Percentiles rank a stretch among this genome's conserved stretches.
Evolutionary conservation across 345 rosid species (phyloP).

Genomic region (Pugionium dolabratum): DNA sequence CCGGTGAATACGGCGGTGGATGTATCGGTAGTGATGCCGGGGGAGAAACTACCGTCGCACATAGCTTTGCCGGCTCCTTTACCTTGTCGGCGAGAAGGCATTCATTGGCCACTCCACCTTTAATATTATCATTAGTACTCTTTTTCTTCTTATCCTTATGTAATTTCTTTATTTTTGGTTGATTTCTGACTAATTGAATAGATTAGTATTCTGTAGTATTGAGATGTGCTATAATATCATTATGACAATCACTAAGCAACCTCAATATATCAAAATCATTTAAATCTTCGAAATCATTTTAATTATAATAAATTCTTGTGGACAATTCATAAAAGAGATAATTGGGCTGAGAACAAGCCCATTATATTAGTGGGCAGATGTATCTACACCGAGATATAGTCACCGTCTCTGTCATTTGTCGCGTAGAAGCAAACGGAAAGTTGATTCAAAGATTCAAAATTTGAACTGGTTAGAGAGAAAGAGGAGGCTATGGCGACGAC

Average conservation of each 20-base stretch:
- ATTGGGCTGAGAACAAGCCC: constrained; percentile 28
- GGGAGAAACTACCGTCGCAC: constrained; percentile 67
- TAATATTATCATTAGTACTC: neutral
- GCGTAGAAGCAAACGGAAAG: constrained; percentile 31
- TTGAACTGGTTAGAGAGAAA: constrained; percentile 31
- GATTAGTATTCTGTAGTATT: neutral
- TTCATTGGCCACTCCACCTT: constrained; percentile 59
- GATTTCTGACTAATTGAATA: constrained; percentile 22
- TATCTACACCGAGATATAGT: neutral
- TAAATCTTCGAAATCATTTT: no score
- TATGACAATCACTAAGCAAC: no score
- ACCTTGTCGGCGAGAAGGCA: constrained; percentile 77
- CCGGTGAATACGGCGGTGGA: constrained; percentile 48
- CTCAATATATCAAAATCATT: no score
- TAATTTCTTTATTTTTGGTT: neutral
- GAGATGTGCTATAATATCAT: no score
- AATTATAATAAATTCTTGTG: no score
- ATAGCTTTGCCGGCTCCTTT: constrained; percentile 92
- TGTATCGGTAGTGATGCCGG: constrained; percentile 88
- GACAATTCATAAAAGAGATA: no score
- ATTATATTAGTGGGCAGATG: neutral
- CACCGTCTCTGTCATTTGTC: constrained; percentile 3
- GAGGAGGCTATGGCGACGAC: constrained; percentile 47
- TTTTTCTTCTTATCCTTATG: neutral
- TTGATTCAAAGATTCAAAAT: constrained; percentile 41